Evolutionary conservation across 2,329 filamentous ascomycete species (phyloP), one percentile per base, ranked within the genome.

Genomic region (Alternaria atra): DNA sequence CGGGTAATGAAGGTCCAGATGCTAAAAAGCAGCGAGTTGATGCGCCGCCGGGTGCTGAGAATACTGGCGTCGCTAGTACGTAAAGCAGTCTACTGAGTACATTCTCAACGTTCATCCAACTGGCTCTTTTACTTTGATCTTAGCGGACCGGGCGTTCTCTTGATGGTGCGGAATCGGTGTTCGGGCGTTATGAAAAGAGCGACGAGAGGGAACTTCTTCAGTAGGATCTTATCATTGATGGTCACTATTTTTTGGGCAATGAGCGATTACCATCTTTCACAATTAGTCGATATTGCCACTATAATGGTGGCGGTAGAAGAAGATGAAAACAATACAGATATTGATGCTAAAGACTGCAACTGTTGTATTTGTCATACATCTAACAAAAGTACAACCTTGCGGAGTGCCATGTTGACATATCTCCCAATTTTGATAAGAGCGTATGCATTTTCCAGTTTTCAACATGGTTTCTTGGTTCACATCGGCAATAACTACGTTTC

Each of bases 21-120:
- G 59, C 73, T 4, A 83, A 83, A 73, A 82, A 79, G 64, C 67
- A 73, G 35, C 80, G 74, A 60, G 61, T 80, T 12, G 80, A 80
- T 20, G 60, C 55, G 15, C 54, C 58, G 12, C 42, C 61, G 0
- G 73, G 68, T 4, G 55, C 46, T 13, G 72, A 77, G 51, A 76
- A 75, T 52, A 51, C 46, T 4, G 63, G 48, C 6, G 58, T 53
- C 13, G 34, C 48, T 25, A 39, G 51, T 47, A 47, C 63, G 8
- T 61, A 13, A 47, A n/a, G 23, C n/a, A 27, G 6, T 10, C 39
- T 8, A 15, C 12, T 6, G 20, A 15, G 12, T 9, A 20, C 6
- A 6, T 25, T 15, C 15, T 15, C 8, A 7, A 17, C 2, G 4
- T 32, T 6, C 1, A 15, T 12, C n/a, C 30, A 2, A 25, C 5